These are phyloP conservation scores for Aspergillus affinis DNA, from an alignment of 495 filamentous ascomycete species.

Conservation along the genomic window DNA sequence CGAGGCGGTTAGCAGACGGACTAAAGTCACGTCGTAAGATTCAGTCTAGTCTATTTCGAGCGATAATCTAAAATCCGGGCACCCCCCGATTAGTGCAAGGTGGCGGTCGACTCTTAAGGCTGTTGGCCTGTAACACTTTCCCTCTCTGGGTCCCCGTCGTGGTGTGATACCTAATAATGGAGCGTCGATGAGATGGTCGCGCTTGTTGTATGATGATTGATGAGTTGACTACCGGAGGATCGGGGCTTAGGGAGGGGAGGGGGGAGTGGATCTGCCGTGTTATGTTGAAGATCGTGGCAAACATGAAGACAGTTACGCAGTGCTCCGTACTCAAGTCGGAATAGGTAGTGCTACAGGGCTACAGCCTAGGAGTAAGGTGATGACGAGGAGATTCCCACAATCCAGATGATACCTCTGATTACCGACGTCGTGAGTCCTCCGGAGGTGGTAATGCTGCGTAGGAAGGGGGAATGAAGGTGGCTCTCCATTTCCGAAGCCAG, in stretches of 20 bases:
- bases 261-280: slow-evolving; percentile 6
- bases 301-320: background rate
- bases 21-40: slow-evolving; percentile 18
- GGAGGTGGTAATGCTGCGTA: background rate
- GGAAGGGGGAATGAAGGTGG: slow-evolving; percentile 13
- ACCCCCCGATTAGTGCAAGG: slow-evolving; percentile 11
- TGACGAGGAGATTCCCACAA: too few species aligned
- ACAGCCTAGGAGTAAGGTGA: background rate
- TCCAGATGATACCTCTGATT: background rate
- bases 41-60: slow-evolving; percentile 15
- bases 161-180: slow-evolving; percentile 18
- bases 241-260: too few species aligned
- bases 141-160: slow-evolving; percentile 2
- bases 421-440: background rate
- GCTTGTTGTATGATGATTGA: background rate
- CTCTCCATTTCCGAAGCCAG: slow-evolving; percentile 23
- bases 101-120: slow-evolving; percentile 21
- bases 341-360: background rate
- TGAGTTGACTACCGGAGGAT: background rate
- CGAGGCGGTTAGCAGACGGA: slow-evolving; percentile 19
- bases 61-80: slow-evolving; percentile 11
- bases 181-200: background rate
- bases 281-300: slow-evolving; percentile 8
- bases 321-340: background rate
- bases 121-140: slow-evolving; percentile 6